Conservation (phyloP, 257 asterid genomes). For the Plectranthus barbatus region DNA sequence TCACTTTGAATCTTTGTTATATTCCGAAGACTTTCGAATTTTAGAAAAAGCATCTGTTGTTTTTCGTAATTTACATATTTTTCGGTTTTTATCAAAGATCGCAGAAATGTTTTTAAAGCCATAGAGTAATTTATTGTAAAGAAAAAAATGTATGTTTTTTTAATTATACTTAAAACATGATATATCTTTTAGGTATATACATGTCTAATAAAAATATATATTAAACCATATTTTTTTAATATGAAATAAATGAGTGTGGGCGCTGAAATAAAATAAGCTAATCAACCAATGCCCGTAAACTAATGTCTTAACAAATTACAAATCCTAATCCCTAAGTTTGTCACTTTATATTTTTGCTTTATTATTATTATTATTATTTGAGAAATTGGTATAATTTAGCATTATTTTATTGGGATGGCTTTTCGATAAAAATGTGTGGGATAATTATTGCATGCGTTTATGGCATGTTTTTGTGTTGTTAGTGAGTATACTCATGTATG, state of each 20-base stretch:
- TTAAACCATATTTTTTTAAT: too few relatives aligned
- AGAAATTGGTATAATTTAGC: too few relatives aligned
- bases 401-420: constrained; percentile 5
- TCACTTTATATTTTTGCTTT: background rate
- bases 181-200: too few relatives aligned
- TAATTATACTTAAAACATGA: too few relatives aligned
- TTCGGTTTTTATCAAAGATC: background rate
- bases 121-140: too few relatives aligned
- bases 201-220: too few relatives aligned
- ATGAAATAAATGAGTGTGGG: too few relatives aligned
- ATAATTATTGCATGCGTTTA: constrained; percentile 25
- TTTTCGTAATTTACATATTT: background rate
- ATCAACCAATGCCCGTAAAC: background rate
- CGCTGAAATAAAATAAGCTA: background rate
- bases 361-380: background rate
- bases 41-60: too few relatives aligned
- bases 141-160: too few relatives aligned
- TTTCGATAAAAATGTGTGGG: background rate
- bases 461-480: constrained; percentile 24
- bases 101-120: too few relatives aligned
- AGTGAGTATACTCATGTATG: constrained; percentile 18
- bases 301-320: background rate
- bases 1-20: background rate
- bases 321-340: constrained; percentile 17
- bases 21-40: background rate